These are phyloP conservation scores for Fraxinus latifolia DNA, from an alignment of 305 asterid species.

Conservation along the genomic window DNA sequence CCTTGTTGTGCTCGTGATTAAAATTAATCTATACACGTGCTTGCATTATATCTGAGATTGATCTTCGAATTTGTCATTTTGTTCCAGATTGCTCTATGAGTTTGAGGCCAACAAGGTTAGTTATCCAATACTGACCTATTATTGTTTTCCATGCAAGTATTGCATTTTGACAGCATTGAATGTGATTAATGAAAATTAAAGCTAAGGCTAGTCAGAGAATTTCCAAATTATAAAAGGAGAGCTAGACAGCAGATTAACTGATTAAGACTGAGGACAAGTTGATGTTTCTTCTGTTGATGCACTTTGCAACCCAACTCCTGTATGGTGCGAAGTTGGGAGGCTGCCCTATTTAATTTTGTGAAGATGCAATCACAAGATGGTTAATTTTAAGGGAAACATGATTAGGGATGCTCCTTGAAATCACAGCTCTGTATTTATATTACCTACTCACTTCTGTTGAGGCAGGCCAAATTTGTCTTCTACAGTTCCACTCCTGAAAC, in stretches of 20 bases:
- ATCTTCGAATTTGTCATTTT: slow-evolving; percentile 3
- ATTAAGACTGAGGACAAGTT: not conserved
- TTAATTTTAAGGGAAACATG: not conserved
- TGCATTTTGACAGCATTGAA: not conserved
- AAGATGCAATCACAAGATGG: not conserved
- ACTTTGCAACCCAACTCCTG: not conserved
- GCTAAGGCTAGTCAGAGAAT: not conserved
- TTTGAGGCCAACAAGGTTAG: slow-evolving; percentile 54
- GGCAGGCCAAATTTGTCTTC: not conserved
- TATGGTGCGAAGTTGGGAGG: not conserved
- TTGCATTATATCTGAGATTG: not conserved
- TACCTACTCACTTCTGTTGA: not conserved
- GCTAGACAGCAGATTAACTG: not conserved
- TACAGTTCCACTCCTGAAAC: not conserved
- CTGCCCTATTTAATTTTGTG: not conserved
- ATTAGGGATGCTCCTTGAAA: not conserved
- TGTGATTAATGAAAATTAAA: slow-evolving; percentile 1
- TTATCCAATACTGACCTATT: not conserved
- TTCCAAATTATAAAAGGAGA: not conserved
- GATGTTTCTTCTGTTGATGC: not conserved
- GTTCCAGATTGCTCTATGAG: slow-evolving; percentile 42
- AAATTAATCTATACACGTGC: not conserved
- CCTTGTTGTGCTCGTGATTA: not conserved
- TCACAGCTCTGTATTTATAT: not conserved
- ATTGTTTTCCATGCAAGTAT: not conserved